These are phyloP conservation scores for Colletotrichum lini DNA, from an alignment of 2,329 filamentous ascomycete genomes.

Conservation along the genomic window DNA sequence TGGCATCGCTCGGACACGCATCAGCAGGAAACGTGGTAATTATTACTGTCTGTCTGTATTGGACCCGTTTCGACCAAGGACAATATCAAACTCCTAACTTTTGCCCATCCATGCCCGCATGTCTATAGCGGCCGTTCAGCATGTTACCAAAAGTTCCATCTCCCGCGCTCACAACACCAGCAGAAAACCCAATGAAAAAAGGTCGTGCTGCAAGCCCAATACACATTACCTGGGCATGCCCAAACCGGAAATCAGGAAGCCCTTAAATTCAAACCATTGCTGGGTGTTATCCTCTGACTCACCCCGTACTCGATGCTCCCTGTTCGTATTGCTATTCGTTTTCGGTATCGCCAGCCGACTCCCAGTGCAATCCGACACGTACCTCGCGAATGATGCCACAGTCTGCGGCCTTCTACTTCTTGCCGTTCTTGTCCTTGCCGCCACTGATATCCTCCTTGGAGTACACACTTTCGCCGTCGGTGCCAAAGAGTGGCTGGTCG, in stretches of 20 bases:
- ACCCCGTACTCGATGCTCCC: constrained; percentile 15
- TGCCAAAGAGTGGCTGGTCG: constrained; percentile 82
- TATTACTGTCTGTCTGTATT: background rate
- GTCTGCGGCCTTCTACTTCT: constrained; percentile 38
- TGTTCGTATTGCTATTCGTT: background rate
- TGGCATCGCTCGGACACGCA: no score
- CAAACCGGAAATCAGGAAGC: background rate
- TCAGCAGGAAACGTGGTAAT: background rate
- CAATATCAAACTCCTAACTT: constrained; percentile 20
- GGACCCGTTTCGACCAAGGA: background rate
- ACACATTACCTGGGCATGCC: background rate
- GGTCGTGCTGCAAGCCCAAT: background rate
- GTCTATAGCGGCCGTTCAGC: constrained; percentile 1
- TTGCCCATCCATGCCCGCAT: constrained; percentile 6
- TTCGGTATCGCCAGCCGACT: no score
- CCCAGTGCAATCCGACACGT: background rate
- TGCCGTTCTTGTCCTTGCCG: constrained; percentile 48
- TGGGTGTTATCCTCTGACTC: background rate
- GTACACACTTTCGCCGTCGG: constrained; percentile 71
- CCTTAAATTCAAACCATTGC: constrained; percentile 5
- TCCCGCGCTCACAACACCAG: background rate
- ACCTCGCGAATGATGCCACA: background rate
- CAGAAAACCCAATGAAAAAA: background rate
- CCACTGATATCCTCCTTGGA: constrained; percentile 55
- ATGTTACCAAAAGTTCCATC: background rate